Conservation (phyloP, 2,329 filamentous ascomycete species). For the Cytospora leucostoma region DNA sequence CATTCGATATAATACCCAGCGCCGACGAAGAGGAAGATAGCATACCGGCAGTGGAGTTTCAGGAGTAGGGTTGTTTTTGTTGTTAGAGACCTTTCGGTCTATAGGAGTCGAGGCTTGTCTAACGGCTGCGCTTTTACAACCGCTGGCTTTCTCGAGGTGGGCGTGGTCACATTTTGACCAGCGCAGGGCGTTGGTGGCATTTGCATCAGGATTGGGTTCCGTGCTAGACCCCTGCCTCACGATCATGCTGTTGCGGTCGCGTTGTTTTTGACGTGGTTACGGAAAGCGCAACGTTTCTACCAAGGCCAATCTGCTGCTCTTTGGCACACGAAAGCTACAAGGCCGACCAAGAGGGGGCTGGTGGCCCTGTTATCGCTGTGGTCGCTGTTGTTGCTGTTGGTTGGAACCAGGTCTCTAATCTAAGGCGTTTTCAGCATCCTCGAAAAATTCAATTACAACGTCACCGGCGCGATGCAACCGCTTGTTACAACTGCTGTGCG, state of each 20-base stretch:
- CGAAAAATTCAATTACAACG: neutral
- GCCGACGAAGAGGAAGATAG: neutral
- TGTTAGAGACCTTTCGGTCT: neutral
- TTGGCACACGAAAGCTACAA: neutral
- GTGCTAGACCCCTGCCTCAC: neutral
- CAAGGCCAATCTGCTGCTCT: neutral
- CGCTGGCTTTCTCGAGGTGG: neutral
- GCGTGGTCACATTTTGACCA: neutral
- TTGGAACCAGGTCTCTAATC: neutral
- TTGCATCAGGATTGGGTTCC: neutral
- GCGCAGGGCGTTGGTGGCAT: slow-evolving; percentile 1
- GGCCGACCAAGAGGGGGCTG: neutral
- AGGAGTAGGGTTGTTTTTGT: slow-evolving; percentile 11
- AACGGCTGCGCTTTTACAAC: neutral
- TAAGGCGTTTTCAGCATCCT: neutral
- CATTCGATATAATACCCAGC: slow-evolving; percentile 6
- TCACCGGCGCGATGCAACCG: neutral
- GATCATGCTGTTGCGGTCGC: neutral
- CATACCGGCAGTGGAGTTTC: slow-evolving; percentile 15
- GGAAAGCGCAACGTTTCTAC: neutral
- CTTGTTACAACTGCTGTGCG: neutral
- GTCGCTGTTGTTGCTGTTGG: neutral
- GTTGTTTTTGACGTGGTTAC: neutral
- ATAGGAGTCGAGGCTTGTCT: neutral
- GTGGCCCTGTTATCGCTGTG: neutral